Evolutionary conservation across 352 stramenopile species (phyloP), one percentile per base, ranked within the genome.

Genomic region (Phytophthora cactorum): DNA sequence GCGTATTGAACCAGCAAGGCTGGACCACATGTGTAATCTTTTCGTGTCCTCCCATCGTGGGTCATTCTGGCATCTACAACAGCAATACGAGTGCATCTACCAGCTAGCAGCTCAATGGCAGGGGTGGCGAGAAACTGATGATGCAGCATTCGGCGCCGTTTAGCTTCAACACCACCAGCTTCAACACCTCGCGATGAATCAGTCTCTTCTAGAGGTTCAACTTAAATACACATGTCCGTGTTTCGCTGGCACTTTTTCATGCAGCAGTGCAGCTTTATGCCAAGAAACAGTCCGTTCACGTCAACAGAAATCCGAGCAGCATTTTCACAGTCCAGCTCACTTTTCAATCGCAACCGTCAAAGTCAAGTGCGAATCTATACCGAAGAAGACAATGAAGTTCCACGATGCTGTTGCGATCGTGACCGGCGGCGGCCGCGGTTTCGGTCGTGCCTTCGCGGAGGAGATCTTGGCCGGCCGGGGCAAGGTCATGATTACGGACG

Each of bases 401-500:
- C 72, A 72, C 52, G 63, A 93, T 12, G 70, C 72, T 44, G 75
- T 89, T 47, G 83, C 73, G 15, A 90, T 95, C 59, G 74, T 95
- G 53, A 95, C 87, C 32, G 87, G 87, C 61, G 85, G 75, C 25
- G 85, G 78, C 11, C 72, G 68, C 2, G 87, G 87, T 65, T 90
- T 93, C 59, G 87, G 87, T 38, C 72, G 73, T 36, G 87, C 73
- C 11, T 95, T 93, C 63, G 70, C 83, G 1, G 79, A 87, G 60
- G 62, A 73, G 22, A 81, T 95, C 43, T 68, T 93, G 44, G 31
- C 65, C 1, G 64, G 45, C 15, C 72, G 78, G 31, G 85, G 85
- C 49, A 84, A 85, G 32, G 85, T 84, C 12, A 73, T 95, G 66
- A 87, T 93, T 75, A 93, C 87, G 61, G 85, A 93, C 60, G 77